phyloP scores from a whole-genome alignment of 2,329 filamentous ascomycete species.

The Onygena corvina region DNA sequence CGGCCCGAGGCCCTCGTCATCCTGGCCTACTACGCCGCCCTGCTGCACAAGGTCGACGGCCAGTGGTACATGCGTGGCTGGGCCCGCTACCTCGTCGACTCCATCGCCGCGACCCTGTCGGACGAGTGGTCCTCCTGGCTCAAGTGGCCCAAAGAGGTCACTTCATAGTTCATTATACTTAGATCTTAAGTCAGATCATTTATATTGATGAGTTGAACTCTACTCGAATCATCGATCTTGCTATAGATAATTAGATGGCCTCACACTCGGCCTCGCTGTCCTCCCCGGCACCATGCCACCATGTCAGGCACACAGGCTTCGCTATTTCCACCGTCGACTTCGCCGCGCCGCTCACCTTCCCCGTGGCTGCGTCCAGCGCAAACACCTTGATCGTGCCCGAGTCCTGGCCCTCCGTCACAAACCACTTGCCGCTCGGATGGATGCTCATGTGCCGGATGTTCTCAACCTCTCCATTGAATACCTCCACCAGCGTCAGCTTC shows the following conservation, averaged over 20 bases:
- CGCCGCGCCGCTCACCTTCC: conserved; percentile 38
- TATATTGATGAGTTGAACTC: background rate
- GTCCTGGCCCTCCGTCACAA: conserved; percentile 51
- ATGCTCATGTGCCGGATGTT: conserved; percentile 47
- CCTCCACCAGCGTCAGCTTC: conserved; percentile 11
- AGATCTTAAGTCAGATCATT: too few species aligned
- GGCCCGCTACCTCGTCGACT: conserved; percentile 21
- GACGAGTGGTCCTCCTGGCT: conserved; percentile 22
- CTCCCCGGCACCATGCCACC: conserved; percentile 1
- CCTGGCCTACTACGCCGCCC: conserved; percentile 22
- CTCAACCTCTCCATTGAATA: conserved; percentile 23
- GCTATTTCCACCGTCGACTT: conserved; percentile 7
- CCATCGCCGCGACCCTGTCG: conserved; percentile 20
- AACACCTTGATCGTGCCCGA: conserved; percentile 49
- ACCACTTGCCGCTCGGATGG: conserved; percentile 47
- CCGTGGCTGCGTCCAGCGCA: conserved; percentile 45
- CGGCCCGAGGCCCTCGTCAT: conserved; percentile 23
- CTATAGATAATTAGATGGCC: background rate
- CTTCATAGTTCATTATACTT: too few species aligned
- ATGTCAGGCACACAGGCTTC: conserved; percentile 12
- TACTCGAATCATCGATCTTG: too few species aligned
- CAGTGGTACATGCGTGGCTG: conserved; percentile 23
- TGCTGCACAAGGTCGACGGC: conserved; percentile 20
- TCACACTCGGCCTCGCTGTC: background rate
- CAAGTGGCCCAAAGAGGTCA: conserved; percentile 19